These are phyloP conservation scores for Termitomyces sp. DNA, from an alignment of 768 basidiomycete genomes.

Conservation along the genomic window DNA sequence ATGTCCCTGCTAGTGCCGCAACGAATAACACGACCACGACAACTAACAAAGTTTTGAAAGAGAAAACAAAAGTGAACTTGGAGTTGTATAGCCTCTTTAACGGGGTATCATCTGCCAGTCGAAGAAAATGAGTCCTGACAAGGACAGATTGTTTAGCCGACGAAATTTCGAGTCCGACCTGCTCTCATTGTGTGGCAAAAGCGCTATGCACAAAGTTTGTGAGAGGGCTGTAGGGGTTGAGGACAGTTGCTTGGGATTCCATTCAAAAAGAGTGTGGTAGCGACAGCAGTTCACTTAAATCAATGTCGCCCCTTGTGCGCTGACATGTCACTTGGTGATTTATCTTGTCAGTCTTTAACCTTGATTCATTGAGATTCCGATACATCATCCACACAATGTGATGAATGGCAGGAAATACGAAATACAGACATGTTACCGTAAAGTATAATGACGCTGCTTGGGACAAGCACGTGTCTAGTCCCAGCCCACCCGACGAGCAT, in stretches of 20 bases:
- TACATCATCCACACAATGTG: too few relatives aligned
- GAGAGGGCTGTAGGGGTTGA: neutral
- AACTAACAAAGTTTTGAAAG: constrained; percentile 3
- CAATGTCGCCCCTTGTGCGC: too few relatives aligned
- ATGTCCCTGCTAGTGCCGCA: neutral
- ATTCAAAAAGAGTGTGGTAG: neutral
- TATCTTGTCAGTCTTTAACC: too few relatives aligned
- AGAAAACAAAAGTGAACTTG: constrained; percentile 3
- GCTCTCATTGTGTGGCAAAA: neutral
- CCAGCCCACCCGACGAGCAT: constrained; percentile 26
- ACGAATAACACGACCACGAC: neutral
- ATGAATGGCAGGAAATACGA: too few relatives aligned
- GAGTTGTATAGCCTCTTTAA: constrained; percentile 3
- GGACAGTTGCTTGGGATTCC: neutral
- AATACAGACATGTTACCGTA: too few relatives aligned
- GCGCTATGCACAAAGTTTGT: neutral
- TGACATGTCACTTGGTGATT: too few relatives aligned
- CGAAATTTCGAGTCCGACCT: neutral
- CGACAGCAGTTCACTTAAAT: neutral
- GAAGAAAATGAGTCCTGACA: neutral
- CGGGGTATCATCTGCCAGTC: neutral
- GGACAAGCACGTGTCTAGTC: constrained; percentile 7
- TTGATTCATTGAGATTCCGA: too few relatives aligned
- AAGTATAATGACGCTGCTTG: too few relatives aligned
- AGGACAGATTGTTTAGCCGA: neutral